phyloP scores from a whole-genome alignment of 768 basidiomycete species.

The Mrakia blollopis region DNA sequence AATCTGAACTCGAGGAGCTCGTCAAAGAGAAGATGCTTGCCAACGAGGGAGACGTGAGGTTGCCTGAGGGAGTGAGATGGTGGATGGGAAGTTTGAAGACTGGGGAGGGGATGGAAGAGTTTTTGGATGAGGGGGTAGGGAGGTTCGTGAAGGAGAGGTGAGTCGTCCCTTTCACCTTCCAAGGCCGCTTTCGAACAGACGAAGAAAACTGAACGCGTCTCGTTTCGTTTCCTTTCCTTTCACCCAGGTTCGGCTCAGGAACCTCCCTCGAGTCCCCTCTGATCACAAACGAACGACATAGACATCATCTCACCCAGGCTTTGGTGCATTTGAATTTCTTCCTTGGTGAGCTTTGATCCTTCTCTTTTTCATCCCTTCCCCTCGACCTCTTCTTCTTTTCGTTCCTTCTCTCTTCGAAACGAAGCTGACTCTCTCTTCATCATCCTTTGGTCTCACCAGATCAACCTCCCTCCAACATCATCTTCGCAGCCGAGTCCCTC shows the following conservation, averaged over 20 bases:
- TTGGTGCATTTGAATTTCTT: slow-evolving; percentile 61
- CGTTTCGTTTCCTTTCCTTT: not conserved
- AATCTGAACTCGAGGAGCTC: not conserved
- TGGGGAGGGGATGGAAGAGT: slow-evolving; percentile 55
- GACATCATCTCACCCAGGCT: slow-evolving; percentile 66
- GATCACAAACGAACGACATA: slow-evolving; percentile 74
- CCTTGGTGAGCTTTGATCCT: slow-evolving; percentile 46
- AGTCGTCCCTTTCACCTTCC: slow-evolving; percentile 24
- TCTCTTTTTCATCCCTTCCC: not conserved
- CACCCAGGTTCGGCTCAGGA: not conserved
- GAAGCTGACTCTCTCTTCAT: slow-evolving; percentile 13
- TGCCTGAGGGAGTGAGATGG: not conserved
- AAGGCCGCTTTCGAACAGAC: too few relatives aligned
- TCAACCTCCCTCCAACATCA: slow-evolving; percentile 63
- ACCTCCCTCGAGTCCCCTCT: slow-evolving; percentile 50
- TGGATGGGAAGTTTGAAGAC: slow-evolving; percentile 65
- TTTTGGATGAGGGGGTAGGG: slow-evolving; percentile 57
- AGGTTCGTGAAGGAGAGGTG: slow-evolving; percentile 54
- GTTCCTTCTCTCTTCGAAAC: not conserved
- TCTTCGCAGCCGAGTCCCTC: slow-evolving; percentile 78
- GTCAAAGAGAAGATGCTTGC: not conserved
- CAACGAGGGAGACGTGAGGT: not conserved
- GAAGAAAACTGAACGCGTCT: too few relatives aligned
- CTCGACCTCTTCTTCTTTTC: slow-evolving; percentile 35
- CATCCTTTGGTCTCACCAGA: not conserved